phyloP scores from a whole-genome alignment of 352 stramenopile genomes.

The Thraustochytrium sp. region DNA sequence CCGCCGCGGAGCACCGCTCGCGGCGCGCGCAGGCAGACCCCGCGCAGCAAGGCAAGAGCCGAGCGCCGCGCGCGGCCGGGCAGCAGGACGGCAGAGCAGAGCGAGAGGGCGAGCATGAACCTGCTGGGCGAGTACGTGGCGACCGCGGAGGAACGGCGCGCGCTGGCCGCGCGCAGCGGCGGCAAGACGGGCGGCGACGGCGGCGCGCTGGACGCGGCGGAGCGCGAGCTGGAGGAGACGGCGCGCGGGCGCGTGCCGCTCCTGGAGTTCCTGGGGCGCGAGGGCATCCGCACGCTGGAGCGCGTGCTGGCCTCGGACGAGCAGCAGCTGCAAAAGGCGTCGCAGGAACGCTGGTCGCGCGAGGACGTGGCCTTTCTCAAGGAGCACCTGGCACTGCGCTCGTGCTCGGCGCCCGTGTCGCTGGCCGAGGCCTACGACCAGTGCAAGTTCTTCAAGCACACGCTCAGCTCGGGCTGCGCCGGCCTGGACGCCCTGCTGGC shows the following conservation, averaged over 20 bases:
- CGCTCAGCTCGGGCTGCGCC: not conserved
- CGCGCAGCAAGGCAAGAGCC: too few relatives aligned
- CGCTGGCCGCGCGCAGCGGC: not conserved
- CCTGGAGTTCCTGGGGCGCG: not conserved
- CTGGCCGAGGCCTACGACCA: not conserved
- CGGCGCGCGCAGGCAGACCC: too few relatives aligned
- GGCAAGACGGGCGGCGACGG: not conserved
- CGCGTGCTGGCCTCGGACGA: conserved; percentile 10
- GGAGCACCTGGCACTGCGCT: not conserved
- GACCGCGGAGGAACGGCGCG: not conserved
- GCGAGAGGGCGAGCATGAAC: not conserved
- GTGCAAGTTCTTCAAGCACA: not conserved
- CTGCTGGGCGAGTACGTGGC: not conserved
- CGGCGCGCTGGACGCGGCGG: not conserved
- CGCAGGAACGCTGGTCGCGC: not conserved
- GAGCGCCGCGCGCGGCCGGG: too few relatives aligned
- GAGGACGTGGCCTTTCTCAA: conserved; percentile 24
- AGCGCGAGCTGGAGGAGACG: not conserved
- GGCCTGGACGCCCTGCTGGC: not conserved
- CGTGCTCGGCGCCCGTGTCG: not conserved
- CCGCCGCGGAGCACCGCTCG: too few relatives aligned
- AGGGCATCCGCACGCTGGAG: not conserved
- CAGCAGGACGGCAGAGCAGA: not conserved
- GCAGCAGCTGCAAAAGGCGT: conserved; percentile 7
- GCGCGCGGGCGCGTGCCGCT: not conserved